Evolutionary conservation across 2,329 filamentous ascomycete species (phyloP).

Genomic region (Phaeosphaeriaceae sp.): DNA sequence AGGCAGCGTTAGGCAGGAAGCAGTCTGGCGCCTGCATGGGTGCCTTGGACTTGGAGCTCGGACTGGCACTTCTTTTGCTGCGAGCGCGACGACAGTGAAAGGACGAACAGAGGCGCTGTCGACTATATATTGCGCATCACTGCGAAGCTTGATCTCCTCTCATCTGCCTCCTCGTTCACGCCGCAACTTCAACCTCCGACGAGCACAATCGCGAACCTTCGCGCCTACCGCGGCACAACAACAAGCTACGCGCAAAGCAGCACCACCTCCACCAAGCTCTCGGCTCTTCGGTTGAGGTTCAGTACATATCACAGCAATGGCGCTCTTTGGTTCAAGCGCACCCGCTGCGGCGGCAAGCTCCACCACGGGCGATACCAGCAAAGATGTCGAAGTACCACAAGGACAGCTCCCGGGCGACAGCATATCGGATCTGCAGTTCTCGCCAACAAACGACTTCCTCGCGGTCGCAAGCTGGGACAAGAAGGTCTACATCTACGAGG

Average conservation of each 20-base stretch:
- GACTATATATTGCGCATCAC: conserved; percentile 7
- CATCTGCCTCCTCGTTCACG: background rate
- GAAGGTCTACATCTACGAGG: conserved; percentile 96
- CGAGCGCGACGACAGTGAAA: conserved; percentile 17
- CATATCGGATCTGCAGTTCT: conserved; percentile 87
- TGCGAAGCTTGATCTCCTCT: background rate
- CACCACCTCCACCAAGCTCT: conserved; percentile 12
- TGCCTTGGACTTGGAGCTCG: conserved; percentile 33
- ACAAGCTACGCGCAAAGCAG: conserved; percentile 33
- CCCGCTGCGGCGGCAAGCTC: conserved; percentile 65
- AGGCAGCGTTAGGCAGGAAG: conserved; percentile 24
- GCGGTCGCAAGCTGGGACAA: conserved; percentile 97
- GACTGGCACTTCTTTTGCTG: conserved; percentile 26
- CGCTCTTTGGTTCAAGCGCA: conserved; percentile 65
- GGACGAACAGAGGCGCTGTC: conserved; percentile 17
- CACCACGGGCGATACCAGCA: conserved; percentile 87
- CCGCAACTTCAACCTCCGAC: background rate
- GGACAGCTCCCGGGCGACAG: conserved; percentile 78
- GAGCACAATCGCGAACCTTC: conserved; percentile 14
- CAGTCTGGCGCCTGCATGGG: conserved; percentile 24
- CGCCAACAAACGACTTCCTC: conserved; percentile 77
- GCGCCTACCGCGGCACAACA: conserved; percentile 2
- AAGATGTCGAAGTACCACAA: conserved; percentile 79
- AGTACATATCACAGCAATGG: conserved; percentile 54
- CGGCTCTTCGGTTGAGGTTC: conserved; percentile 3